Base-by-base conservation (phyloP, 345 rosid genomes). In the Noccaea caerulescens region DNA sequence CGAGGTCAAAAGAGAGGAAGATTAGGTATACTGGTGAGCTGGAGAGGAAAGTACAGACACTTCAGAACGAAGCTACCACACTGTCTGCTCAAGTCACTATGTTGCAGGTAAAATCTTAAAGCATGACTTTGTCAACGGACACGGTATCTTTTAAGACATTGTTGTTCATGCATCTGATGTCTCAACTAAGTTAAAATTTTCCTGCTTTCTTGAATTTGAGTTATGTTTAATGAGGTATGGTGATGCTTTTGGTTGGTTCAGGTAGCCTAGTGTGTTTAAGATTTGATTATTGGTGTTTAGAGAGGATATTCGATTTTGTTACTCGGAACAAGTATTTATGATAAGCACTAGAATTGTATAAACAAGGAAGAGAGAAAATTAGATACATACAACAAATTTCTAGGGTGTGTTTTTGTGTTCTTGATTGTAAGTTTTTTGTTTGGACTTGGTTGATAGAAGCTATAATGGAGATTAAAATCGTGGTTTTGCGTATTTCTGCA, bases 21-120 rank as follows among this genome's bases (percentile, higher is more conserved):
- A 80, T 83, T 43, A 72, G 89, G 66, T 93, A 93, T 70, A 87
- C 97, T 0, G 69, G 78, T 80, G 98, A 93, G 84, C 82, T 93
- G 59, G 98, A 93, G 82, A 93, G 88, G 88, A 93, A 90, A 76
- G 98, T 93, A 58, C 98, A 88, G 84, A 93, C 98, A 11, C 97
- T 93, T 78, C 98, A 93, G 82, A 86, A 89, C 13, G 98, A 93
- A 83, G 98, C 98, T 18, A 90, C 98, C 32, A 90, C 88, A 16
- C 85, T 93, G 60, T 93, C 98, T n/a, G 98, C 98, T 3, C 98
- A 93, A 80, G 93, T 93, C 76, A 88, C 97, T 3, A 67, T 88
- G 85, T 76, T 93, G 63, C 98, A 93, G 97, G 98, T 72, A 11
- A 18, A 6, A 11, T 66, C 45, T 27, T 27, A 27, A 8, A 9